Base-by-base conservation (phyloP, 2,329 filamentous ascomycete genomes). In the Arthrobotrys sphaeroides region DNA sequence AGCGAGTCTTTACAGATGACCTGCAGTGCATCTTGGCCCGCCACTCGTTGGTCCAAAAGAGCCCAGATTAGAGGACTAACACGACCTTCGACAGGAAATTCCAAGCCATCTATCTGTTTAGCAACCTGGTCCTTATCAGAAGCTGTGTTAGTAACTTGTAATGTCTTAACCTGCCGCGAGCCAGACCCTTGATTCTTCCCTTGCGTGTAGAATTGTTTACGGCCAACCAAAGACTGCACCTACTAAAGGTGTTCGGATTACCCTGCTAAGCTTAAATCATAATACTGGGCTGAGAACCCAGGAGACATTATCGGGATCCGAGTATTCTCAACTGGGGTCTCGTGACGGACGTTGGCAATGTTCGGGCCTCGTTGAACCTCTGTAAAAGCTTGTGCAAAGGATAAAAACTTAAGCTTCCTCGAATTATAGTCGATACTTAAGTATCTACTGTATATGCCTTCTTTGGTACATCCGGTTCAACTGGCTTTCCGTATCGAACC, bases 211-310 rank as follows among this genome's bases (percentile, higher is more conserved):
- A 31, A 28, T 33, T 28, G 47, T 18, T 31, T 20, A 20, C 47
- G n/a, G 13, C 9, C 6, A 64, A 42, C 26, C 31, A 40, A 59
- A 40, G 49, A 38, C 43, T 66, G 18, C 60, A 66, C 68, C 68
- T 73, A 28, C 68, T 73, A 33, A 33, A 73, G 60, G 13, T 73
- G 68, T 42, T 73, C 68, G 68, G 28, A 66, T 61, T 73, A 31
- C 68, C 68, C 3, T 65, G 60, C 40, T 66, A 38, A 73, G 68
- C 6, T 53, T 53, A 53, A 49, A 24, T 49, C 10, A 49, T 20
- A 3, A 3, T 42, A 33, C 3, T 3, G 26, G 31, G 55, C 42
- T 42, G 31, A 33, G 2, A 5, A 31, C 57, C 33, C 18, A 43
- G 36, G 38, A 26, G 45, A 13, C 2, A 45, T 31, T 31, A 36